Conservation (phyloP, 805 yeast species). For the Wickerhamomyces pijperi region DNA sequence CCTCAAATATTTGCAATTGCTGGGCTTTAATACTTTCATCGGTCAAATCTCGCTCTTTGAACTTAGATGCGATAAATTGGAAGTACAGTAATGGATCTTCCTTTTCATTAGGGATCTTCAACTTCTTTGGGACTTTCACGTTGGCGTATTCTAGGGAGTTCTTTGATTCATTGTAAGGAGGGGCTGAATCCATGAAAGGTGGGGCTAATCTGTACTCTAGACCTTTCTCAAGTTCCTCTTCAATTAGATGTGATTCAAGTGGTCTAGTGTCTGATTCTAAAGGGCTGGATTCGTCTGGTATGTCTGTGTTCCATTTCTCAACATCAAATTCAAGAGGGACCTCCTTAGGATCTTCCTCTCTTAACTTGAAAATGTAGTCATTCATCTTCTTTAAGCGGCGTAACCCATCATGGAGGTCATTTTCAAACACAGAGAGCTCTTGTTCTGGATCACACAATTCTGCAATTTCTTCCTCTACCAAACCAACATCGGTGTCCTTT, state of each 20-base stretch:
- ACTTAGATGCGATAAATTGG: background rate
- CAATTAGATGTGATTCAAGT: background rate
- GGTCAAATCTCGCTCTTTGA: background rate
- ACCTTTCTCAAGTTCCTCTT: constrained; percentile 11
- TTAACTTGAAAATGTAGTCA: background rate
- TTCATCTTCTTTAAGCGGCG: background rate
- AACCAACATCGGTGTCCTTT: background rate
- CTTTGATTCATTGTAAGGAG: constrained; percentile 8
- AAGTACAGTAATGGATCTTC: background rate
- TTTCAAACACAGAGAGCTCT: no score
- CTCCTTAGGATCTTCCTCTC: no score
- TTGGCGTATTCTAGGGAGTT: constrained; percentile 6
- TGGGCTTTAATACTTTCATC: background rate
- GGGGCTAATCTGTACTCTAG: constrained; percentile 8
- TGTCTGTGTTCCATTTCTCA: background rate
- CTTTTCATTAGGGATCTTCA: background rate
- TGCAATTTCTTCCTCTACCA: background rate
- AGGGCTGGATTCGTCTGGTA: background rate
- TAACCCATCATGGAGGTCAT: no score
- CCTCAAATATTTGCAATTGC: background rate
- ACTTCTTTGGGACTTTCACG: background rate
- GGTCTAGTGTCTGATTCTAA: background rate
- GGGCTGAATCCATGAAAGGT: constrained; percentile 11
- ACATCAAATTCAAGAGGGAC: no score
- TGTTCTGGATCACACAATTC: no score